phyloP scores from a whole-genome alignment of 208 protist genomes.

The Crithidia acanthocephali region DNA sequence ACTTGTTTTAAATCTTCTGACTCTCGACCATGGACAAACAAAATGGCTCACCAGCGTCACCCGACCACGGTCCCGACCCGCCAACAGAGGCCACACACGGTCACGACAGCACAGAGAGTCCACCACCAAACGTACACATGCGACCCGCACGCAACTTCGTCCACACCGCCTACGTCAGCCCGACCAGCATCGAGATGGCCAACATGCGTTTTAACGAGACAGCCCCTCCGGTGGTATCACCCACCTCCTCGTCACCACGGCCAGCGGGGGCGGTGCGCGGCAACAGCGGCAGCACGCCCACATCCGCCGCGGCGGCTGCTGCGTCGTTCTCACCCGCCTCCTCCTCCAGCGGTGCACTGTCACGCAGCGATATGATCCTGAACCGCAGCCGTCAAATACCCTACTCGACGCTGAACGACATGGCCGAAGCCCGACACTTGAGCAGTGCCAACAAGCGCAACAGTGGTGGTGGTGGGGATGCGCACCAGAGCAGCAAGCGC shows the following conservation, averaged over 20 bases:
- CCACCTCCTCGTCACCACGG: constrained; percentile 8
- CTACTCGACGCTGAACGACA: constrained; percentile 1
- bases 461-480: neutral
- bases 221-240: constrained; percentile 13
- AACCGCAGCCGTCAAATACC: neutral
- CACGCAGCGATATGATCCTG: neutral
- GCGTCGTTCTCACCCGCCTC: neutral
- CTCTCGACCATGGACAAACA: neutral
- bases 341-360: neutral
- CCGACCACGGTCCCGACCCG: neutral
- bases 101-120: neutral
- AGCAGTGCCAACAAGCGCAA: neutral
- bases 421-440: neutral
- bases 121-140: neutral
- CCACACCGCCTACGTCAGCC: neutral
- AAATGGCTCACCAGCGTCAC: neutral
- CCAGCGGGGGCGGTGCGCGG: neutral
- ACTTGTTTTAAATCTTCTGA: neutral
- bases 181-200: constrained; percentile 11
- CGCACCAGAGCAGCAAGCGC: neutral
- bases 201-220: constrained; percentile 27
- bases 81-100: constrained; percentile 12
- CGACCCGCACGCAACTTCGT: neutral
- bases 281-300: no score
- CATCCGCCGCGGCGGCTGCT: no score